Base-by-base conservation (phyloP, 768 basidiomycete genomes). In the Mycena pura region DNA sequence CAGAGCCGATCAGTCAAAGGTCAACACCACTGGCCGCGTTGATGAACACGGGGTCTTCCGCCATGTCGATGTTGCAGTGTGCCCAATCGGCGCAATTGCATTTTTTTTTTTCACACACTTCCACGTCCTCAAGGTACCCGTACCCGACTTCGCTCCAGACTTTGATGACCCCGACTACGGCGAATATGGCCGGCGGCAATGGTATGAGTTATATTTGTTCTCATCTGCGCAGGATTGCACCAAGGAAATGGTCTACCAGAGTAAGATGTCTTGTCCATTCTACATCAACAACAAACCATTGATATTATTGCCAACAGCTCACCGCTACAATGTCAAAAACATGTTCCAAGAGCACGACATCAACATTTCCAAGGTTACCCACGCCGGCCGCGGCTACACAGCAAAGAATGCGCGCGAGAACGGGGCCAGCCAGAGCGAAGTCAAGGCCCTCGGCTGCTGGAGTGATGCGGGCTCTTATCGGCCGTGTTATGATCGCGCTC, bases 371-470 rank as follows among this genome's bases (percentile, higher is more conserved):
- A 75, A 76, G 51, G 70, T 70, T 17, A 77, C 73, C 13, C 77
- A 78, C 63, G 75, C 65, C 0, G 68, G 70, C 0, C 65, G 66
- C 1, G 62, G 66, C 13, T 77, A 62, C 64, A 67, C 73, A 17
- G 78, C 76, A 0, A 57, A 64, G 29, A 74, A 64, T 3, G 69
- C 74, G 13, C 64, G 69, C 5, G 49, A 68, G 13, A 71, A 77
- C 50, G 71, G 77, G 24, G 73, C 76, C 0, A 65, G 62, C 4
- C 56, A 38, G 0, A 60, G 57, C 27, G 72, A 70, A 17, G 68
- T 69, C 2, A 77, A 74, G 60, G 74, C 72, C 0, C 64, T 78
- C 34, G 74, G 76, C 19, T 63, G 69, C 11, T 79, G 77, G 77
- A 68, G 60, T 21, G 53, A 58, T 13, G 63, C 60, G 21, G 76